These are phyloP conservation scores for Boletus patriciae DNA, from an alignment of 768 basidiomycete species.

Conservation along the genomic window DNA sequence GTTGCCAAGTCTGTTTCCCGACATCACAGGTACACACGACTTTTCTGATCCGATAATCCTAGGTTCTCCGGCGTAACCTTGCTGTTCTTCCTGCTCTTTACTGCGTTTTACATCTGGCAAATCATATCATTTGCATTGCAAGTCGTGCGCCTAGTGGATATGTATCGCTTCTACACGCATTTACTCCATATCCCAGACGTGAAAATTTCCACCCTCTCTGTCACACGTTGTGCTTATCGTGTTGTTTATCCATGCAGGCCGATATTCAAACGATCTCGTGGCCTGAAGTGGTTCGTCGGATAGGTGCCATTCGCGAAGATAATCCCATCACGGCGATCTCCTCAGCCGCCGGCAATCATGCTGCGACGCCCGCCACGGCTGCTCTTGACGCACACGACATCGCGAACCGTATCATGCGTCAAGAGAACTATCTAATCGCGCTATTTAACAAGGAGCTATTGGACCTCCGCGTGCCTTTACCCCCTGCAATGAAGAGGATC, in stretches of 20 bases:
- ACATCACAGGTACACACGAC: background rate
- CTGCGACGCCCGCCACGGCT: constrained; percentile 68
- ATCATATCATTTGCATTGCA: constrained; percentile 75
- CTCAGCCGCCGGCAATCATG: constrained; percentile 49
- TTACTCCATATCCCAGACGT: constrained; percentile 95
- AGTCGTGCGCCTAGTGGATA: constrained; percentile 78
- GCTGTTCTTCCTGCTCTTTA: constrained; percentile 81
- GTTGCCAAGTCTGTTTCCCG: constrained; percentile 65
- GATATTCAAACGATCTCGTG: constrained; percentile 98
- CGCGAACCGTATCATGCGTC: constrained; percentile 95
- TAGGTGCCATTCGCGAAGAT: constrained; percentile 85
- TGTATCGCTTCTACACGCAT: constrained; percentile 96
- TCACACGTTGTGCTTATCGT: constrained; percentile 12
- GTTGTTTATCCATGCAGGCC: constrained; percentile 52
- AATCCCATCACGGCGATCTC: constrained; percentile 91
- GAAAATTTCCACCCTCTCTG: constrained; percentile 24
- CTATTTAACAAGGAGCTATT: constrained; percentile 96
- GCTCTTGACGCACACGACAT: constrained; percentile 97
- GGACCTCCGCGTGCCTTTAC: constrained; percentile 83
- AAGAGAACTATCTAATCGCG: constrained; percentile 98
- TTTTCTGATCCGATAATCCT: constrained; percentile 18
- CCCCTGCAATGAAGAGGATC: constrained; percentile 53
- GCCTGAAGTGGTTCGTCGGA: constrained; percentile 90
- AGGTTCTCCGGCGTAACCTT: constrained; percentile 85
- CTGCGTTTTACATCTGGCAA: constrained; percentile 88